Conservation (phyloP, 768 basidiomycete species). For the Phaffia australis region DNA sequence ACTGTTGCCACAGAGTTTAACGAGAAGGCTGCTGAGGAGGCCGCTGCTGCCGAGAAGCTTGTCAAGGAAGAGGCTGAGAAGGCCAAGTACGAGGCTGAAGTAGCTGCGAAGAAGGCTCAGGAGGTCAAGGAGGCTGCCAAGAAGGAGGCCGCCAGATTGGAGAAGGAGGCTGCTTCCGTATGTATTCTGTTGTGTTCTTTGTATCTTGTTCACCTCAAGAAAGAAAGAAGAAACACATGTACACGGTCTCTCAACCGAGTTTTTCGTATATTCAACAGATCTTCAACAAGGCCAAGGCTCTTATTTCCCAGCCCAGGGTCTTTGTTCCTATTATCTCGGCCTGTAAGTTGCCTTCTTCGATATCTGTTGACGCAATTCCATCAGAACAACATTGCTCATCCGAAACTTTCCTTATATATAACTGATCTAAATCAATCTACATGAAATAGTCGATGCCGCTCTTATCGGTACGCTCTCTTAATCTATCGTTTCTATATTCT, state of each 20-base stretch:
- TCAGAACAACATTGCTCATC: too few relatives aligned
- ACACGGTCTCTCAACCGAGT: too few relatives aligned
- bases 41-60: background rate
- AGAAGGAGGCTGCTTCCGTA: constrained; percentile 20
- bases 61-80: background rate
- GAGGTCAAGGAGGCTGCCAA: constrained; percentile 6
- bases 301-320: constrained; percentile 15
- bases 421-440: too few relatives aligned
- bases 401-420: too few relatives aligned
- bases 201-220: background rate
- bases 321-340: constrained; percentile 17
- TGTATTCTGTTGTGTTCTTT: background rate
- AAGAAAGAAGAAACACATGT: too few relatives aligned
- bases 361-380: background rate
- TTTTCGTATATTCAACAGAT: background rate
- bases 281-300: constrained; percentile 8
- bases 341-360: background rate
- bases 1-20: constrained; percentile 9
- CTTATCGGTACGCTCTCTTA: too few relatives aligned
- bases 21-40: constrained; percentile 10
- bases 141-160: constrained; percentile 4
- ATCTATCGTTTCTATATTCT: background rate
- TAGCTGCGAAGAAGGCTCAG: constrained; percentile 3
- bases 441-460: too few relatives aligned
- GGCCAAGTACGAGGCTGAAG: constrained; percentile 16